Evolutionary conservation across 345 rosid genomes (phyloP).

Genomic region (Rhodamnia argentea): DNA sequence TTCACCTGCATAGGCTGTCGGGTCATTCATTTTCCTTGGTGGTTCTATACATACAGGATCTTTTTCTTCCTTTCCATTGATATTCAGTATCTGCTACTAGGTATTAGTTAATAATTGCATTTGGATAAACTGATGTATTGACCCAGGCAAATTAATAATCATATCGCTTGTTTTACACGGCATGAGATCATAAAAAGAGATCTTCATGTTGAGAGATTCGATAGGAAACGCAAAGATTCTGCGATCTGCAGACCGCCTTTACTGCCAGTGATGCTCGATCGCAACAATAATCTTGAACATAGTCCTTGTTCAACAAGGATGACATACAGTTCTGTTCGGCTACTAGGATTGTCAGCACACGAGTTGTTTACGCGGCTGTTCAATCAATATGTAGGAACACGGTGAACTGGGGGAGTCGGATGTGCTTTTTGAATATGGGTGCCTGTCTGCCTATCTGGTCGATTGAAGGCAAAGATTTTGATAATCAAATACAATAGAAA

Average conservation of each 20-base stretch:
- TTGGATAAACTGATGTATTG: neutral
- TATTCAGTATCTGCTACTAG: neutral
- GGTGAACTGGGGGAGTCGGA: neutral
- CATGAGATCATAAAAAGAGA: neutral
- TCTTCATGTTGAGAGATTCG: neutral
- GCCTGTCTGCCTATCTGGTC: neutral
- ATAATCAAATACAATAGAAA: neutral
- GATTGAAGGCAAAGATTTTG: neutral
- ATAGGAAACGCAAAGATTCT: too few relatives aligned
- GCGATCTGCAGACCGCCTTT: too few relatives aligned
- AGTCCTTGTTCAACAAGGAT: neutral
- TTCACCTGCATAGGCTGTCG: neutral
- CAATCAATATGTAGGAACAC: neutral
- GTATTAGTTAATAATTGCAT: neutral
- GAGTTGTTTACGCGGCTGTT: neutral
- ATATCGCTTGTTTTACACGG: neutral
- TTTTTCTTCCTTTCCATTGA: neutral
- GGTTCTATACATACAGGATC: neutral
- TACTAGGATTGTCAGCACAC: neutral
- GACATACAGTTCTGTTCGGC: neutral
- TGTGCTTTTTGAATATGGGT: neutral
- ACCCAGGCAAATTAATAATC: neutral
- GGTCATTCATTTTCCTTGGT: neutral
- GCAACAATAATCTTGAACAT: neutral
- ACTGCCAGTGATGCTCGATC: neutral